phyloP scores from a whole-genome alignment of 83 land plant species.

The Diphasiastrum complanatum region DNA sequence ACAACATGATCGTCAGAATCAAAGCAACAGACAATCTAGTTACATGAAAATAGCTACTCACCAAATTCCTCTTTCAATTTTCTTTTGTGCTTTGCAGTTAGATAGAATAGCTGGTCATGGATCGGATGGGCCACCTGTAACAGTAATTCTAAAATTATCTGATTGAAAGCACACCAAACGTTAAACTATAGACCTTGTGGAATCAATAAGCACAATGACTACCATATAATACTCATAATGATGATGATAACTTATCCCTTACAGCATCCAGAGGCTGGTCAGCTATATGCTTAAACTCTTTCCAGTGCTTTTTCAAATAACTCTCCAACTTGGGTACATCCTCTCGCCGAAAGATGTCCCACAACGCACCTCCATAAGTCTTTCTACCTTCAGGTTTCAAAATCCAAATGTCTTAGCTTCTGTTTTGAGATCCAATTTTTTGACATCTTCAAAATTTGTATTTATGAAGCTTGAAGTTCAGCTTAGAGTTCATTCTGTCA shows the following conservation, averaged over 20 bases:
- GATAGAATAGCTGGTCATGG: slow-evolving; percentile 59
- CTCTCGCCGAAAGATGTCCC: slow-evolving; percentile 79
- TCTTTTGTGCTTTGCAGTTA: slow-evolving; percentile 49
- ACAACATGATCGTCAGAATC: background rate
- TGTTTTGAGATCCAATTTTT: background rate
- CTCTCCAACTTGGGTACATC: slow-evolving; percentile 50
- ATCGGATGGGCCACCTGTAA: slow-evolving; percentile 65
- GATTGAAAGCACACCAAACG: background rate
- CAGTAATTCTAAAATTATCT: no score
- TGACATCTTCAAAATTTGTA: no score
- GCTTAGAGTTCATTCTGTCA: no score
- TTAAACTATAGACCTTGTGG: background rate
- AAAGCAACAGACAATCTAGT: background rate
- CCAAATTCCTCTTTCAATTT: slow-evolving; percentile 63
- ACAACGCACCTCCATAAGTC: slow-evolving; percentile 52
- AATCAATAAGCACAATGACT: background rate
- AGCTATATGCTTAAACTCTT: slow-evolving; percentile 49
- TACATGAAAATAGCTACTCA: no score
- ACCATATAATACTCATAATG: background rate
- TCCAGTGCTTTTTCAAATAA: slow-evolving; percentile 51
- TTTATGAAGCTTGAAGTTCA: no score
- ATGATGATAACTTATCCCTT: background rate
- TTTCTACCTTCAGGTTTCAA: background rate
- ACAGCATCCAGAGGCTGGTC: slow-evolving; percentile 48
- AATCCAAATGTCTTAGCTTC: no score